Conservation (phyloP, 1,284 basidiomycete genomes). For the Puccinia triticina region DNA sequence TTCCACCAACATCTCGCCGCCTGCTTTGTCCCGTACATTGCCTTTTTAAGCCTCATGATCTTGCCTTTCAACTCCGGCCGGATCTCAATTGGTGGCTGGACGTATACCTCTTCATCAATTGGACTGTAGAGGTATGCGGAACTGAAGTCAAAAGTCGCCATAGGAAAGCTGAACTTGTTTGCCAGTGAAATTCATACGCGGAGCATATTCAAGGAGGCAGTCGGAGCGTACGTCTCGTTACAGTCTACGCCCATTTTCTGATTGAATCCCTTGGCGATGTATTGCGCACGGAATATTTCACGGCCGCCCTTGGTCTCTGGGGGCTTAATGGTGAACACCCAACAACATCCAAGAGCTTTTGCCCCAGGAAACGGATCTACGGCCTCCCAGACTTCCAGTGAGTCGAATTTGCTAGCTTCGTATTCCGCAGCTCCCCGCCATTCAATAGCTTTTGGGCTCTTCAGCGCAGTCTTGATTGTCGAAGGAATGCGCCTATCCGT, state of each 20-base stretch:
- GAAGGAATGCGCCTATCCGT: neutral
- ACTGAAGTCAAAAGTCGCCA: conserved; percentile 15
- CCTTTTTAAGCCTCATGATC: conserved; percentile 4
- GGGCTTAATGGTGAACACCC: neutral
- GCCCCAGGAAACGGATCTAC: neutral
- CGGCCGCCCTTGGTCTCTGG: no score
- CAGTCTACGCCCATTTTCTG: conserved; percentile 15
- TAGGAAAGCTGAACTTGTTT: neutral
- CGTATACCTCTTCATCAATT: neutral
- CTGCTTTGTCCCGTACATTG: conserved; percentile 36
- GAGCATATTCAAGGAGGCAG: neutral
- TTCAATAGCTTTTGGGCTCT: neutral
- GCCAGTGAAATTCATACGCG: conserved; percentile 14
- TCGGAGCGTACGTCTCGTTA: conserved; percentile 14
- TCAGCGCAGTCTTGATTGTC: neutral
- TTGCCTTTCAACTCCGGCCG: no score
- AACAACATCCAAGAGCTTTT: conserved; percentile 3
- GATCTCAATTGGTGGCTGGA: no score
- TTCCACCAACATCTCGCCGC: conserved; percentile 41
- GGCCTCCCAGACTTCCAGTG: neutral
- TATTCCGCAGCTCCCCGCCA: neutral
- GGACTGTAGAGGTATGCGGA: conserved; percentile 25
- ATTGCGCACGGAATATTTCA: neutral
- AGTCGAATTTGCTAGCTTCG: neutral
- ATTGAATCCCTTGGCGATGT: neutral